A percentile compares a stretch with the other conserved stretches of the same genome.
Evolutionary conservation across 2,329 filamentous ascomycete species (phyloP).

Genomic region (Aureobasidium sp.): DNA sequence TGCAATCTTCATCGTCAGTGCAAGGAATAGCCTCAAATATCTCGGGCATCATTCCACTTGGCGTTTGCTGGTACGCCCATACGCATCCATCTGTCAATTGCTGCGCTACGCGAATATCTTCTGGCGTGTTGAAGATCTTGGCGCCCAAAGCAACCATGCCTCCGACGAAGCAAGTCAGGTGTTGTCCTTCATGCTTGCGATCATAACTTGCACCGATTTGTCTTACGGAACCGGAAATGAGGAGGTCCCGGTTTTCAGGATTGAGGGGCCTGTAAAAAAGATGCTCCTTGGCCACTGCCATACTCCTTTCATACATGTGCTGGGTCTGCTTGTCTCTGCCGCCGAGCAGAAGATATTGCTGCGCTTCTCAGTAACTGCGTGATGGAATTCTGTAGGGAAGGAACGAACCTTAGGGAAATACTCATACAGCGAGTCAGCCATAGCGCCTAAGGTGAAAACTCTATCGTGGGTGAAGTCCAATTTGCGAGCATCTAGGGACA

Average conservation of each 20-base stretch:
- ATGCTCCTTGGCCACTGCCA: constrained; percentile 41
- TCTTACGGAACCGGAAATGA: constrained; percentile 44
- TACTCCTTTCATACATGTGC: constrained; percentile 41
- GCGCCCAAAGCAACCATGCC: constrained; percentile 64
- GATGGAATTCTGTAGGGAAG: neutral
- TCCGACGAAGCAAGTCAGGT: constrained; percentile 64
- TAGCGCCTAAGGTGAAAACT: constrained; percentile 28
- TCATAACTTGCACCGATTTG: constrained; percentile 18
- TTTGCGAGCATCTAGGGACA: constrained; percentile 42
- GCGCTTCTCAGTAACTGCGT: neutral
- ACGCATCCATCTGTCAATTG: constrained; percentile 58
- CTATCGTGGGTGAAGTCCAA: constrained; percentile 27
- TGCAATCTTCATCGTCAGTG: constrained; percentile 29
- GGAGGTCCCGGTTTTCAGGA: constrained; percentile 37
- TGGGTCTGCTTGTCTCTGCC: constrained; percentile 33
- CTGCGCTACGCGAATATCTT: constrained; percentile 50
- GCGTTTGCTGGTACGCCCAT: constrained; percentile 53
- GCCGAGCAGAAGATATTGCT: constrained; percentile 24
- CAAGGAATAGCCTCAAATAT: constrained; percentile 46
- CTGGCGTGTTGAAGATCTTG: constrained; percentile 49
- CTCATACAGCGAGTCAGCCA: constrained; percentile 31
- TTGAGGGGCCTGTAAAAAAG: constrained; percentile 41
- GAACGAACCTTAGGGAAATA: constrained; percentile 25
- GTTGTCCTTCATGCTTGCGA: constrained; percentile 43
- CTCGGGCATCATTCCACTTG: constrained; percentile 57